Evolutionary conservation across 2,329 filamentous ascomycete species (phyloP).

Genomic region (Teratosphaeriaceae sp.): DNA sequence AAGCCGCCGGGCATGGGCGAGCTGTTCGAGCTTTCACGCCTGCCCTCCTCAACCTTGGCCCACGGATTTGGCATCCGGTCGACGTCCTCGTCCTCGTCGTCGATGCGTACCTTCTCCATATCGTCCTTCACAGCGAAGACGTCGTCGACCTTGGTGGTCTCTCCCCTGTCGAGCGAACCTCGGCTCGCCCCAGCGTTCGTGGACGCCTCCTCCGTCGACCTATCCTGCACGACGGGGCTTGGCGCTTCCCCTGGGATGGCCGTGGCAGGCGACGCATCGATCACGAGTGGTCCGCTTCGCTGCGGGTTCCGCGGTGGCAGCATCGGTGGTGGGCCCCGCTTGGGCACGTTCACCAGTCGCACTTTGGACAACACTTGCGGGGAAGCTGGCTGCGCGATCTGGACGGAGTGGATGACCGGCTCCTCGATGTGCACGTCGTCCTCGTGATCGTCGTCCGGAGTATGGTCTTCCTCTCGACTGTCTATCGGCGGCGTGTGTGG

Average conservation of each 20-base stretch:
- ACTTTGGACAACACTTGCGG: slow-evolving; percentile 53
- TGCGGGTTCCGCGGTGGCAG: slow-evolving; percentile 71
- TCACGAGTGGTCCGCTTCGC: slow-evolving; percentile 27
- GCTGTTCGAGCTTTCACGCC: slow-evolving; percentile 12
- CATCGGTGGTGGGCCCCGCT: slow-evolving; percentile 70
- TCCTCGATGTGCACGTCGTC: slow-evolving; percentile 45
- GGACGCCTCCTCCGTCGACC: neutral
- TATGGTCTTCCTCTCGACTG: slow-evolving; percentile 24
- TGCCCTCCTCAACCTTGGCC: slow-evolving; percentile 18
- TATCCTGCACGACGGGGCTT: neutral
- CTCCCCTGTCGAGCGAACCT: neutral
- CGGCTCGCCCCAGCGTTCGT: neutral
- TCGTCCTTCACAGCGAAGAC: slow-evolving; percentile 1
- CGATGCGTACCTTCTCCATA: slow-evolving; percentile 12
- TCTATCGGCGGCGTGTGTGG: slow-evolving; percentile 23
- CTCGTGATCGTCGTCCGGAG: slow-evolving; percentile 36
- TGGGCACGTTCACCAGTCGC: slow-evolving; percentile 77
- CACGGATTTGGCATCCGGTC: slow-evolving; percentile 16
- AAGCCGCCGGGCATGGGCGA: slow-evolving; percentile 28
- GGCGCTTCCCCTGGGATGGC: neutral
- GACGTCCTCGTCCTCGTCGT: slow-evolving; percentile 15
- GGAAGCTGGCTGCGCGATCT: slow-evolving; percentile 56
- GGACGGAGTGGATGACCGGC: slow-evolving; percentile 54
- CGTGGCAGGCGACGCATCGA: slow-evolving; percentile 20
- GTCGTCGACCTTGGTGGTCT: neutral